Conservation (phyloP, 495 filamentous ascomycete species). For the Trichoderma virens region DNA sequence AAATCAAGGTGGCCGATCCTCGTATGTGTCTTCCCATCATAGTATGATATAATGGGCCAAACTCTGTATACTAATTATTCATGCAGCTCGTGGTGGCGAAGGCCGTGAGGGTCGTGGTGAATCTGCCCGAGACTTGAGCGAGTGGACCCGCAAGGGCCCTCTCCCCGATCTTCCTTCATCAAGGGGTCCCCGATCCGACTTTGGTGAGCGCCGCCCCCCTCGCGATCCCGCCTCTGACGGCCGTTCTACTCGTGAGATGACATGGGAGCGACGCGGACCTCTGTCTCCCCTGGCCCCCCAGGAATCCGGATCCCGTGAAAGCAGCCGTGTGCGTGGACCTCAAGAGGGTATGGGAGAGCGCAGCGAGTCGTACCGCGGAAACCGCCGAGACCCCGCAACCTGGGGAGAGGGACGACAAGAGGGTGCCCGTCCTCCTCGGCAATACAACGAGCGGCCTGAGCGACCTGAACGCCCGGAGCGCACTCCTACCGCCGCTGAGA, state of each 20-base stretch:
- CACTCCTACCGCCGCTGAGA: slow-evolving; percentile 71
- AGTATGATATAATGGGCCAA: background rate
- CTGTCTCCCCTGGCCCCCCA: slow-evolving; percentile 57
- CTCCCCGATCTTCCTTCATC: slow-evolving; percentile 35
- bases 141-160: slow-evolving; percentile 89
- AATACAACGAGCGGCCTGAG: slow-evolving; percentile 69
- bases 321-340: slow-evolving; percentile 54
- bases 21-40: slow-evolving; percentile 23
- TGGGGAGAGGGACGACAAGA: slow-evolving; percentile 81
- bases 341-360: slow-evolving; percentile 48
- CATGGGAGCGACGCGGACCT: slow-evolving; percentile 95
- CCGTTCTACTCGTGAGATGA: slow-evolving; percentile 73
- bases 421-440: slow-evolving; percentile 70
- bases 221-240: slow-evolving; percentile 56
- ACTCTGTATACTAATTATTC: slow-evolving; percentile 10
- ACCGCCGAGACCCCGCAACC: slow-evolving; percentile 63
- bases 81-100: slow-evolving; percentile 10
- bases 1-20: slow-evolving; percentile 56
- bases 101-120: slow-evolving; percentile 36
- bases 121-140: slow-evolving; percentile 55
- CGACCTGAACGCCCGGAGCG: slow-evolving; percentile 61
- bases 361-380: slow-evolving; percentile 39
- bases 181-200: slow-evolving; percentile 36
- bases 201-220: slow-evolving; percentile 20
- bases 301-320: slow-evolving; percentile 54